Conservation (phyloP, 805 yeast species). For the Metschnikowia corniflorae region DNA sequence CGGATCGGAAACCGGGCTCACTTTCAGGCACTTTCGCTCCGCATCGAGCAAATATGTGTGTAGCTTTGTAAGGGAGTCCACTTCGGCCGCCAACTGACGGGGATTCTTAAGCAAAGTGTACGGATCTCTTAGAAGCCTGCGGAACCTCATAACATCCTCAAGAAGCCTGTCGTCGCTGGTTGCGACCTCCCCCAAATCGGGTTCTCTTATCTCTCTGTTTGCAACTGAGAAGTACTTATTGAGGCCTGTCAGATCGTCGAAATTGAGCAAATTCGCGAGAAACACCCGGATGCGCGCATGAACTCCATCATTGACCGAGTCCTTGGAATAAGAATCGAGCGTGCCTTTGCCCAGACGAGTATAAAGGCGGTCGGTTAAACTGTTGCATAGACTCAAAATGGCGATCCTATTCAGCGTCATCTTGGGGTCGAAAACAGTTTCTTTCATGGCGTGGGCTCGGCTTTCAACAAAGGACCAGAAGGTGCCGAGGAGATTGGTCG, state of each 20-base stretch:
- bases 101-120: constrained; percentile 25
- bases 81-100: constrained; percentile 19
- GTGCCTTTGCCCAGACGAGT: constrained; percentile 19
- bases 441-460: constrained; percentile 22
- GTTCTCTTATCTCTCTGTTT: constrained; percentile 24
- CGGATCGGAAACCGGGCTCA: constrained; percentile 18
- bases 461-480: constrained; percentile 41
- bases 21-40: constrained; percentile 23
- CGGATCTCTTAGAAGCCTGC: constrained; percentile 35
- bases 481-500: constrained; percentile 17
- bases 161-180: constrained; percentile 26
- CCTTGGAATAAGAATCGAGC: constrained; percentile 32
- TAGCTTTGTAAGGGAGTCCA: constrained; percentile 27
- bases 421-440: constrained; percentile 26
- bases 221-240: constrained; percentile 37
- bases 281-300: constrained; percentile 35
- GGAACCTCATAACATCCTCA: constrained; percentile 30
- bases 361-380: constrained; percentile 32
- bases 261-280: constrained; percentile 29
- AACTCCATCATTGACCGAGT: constrained; percentile 36
- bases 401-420: constrained; percentile 35
- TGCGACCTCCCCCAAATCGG: constrained; percentile 17
- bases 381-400: constrained; percentile 37
- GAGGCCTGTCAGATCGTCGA: constrained; percentile 44
- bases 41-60: constrained; percentile 28